phyloP scores from a whole-genome alignment of 257 asterid genomes.

The Verbascum thapsus region DNA sequence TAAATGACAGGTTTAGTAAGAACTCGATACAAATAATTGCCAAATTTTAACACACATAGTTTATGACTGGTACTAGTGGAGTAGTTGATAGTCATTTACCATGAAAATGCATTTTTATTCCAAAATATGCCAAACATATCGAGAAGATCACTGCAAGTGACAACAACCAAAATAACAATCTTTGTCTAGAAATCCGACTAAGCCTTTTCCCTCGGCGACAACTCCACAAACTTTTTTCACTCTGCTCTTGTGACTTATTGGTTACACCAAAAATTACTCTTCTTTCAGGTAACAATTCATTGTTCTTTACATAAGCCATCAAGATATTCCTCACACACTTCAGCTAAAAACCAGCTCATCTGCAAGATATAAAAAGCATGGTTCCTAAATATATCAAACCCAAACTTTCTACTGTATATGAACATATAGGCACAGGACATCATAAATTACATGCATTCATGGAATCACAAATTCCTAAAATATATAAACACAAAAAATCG shows the following conservation, averaged over 20 bases:
- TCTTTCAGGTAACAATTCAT: constrained; percentile 50
- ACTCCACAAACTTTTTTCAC: constrained; percentile 41
- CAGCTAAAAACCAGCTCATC: constrained; percentile 48
- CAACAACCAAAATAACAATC: constrained; percentile 55
- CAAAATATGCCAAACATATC: constrained; percentile 57
- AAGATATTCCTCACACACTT: constrained; percentile 38
- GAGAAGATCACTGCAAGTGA: constrained; percentile 56
- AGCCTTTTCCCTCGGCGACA: constrained; percentile 60
- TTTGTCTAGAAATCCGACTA: constrained; percentile 49
- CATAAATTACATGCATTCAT: too few species aligned
- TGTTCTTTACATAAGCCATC: constrained; percentile 54
- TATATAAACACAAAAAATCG: too few species aligned
- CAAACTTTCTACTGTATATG: background rate
- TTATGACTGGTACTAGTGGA: background rate
- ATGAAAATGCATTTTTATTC: constrained; percentile 63
- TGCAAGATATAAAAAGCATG: constrained; percentile 26
- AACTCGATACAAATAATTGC: background rate
- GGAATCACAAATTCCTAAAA: too few species aligned
- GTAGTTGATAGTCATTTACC: constrained; percentile 48
- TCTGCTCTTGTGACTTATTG: constrained; percentile 44
- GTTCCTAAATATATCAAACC: background rate
- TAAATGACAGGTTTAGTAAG: background rate
- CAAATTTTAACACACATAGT: background rate
- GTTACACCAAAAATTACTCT: constrained; percentile 43
- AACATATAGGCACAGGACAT: background rate